phyloP scores from a whole-genome alignment of 2,329 filamentous ascomycete species.

The Epichloe aotearoae region DNA sequence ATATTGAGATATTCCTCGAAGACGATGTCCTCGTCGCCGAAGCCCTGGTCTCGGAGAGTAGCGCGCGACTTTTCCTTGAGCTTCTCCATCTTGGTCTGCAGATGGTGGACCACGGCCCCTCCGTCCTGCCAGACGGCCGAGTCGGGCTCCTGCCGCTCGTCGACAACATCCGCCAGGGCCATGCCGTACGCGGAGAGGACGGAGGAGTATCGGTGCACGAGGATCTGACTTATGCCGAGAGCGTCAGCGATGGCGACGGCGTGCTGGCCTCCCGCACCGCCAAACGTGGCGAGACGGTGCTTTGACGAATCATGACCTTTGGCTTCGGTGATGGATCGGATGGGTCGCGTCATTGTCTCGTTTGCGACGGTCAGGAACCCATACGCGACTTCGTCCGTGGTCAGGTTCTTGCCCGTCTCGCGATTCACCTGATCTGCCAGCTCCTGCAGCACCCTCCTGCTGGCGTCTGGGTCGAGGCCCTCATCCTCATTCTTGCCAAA shows the following conservation, averaged over 20 bases:
- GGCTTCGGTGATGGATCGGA: slow-evolving; percentile 22
- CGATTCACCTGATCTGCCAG: slow-evolving; percentile 29
- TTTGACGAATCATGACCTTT: slow-evolving; percentile 21
- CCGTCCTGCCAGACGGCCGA: slow-evolving; percentile 48
- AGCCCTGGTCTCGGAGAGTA: slow-evolving; percentile 64
- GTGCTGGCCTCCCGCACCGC: slow-evolving; percentile 29
- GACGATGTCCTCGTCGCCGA: slow-evolving; percentile 56
- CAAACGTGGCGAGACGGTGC: slow-evolving; percentile 24
- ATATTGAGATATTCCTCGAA: slow-evolving; percentile 94
- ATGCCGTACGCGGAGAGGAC: slow-evolving; percentile 34
- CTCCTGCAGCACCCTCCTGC: slow-evolving; percentile 25
- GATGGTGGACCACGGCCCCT: slow-evolving; percentile 42
- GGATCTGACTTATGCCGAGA: slow-evolving; percentile 28
- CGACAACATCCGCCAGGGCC: slow-evolving; percentile 30
- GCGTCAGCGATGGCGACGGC: slow-evolving; percentile 28
- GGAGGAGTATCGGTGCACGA: slow-evolving; percentile 31
- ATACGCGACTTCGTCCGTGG: slow-evolving; percentile 22
- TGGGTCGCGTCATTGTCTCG: slow-evolving; percentile 23
- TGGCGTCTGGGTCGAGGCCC: slow-evolving; percentile 26
- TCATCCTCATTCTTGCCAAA: slow-evolving; percentile 13
- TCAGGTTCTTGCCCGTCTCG: slow-evolving; percentile 13
- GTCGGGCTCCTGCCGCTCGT: slow-evolving; percentile 67
- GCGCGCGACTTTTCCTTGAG: slow-evolving; percentile 62
- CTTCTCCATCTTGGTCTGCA: slow-evolving; percentile 63
- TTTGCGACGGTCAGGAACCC: slow-evolving; percentile 25